Evolutionary conservation across 352 stramenopile species (phyloP).

Genomic region (Pythium myriotylum): DNA sequence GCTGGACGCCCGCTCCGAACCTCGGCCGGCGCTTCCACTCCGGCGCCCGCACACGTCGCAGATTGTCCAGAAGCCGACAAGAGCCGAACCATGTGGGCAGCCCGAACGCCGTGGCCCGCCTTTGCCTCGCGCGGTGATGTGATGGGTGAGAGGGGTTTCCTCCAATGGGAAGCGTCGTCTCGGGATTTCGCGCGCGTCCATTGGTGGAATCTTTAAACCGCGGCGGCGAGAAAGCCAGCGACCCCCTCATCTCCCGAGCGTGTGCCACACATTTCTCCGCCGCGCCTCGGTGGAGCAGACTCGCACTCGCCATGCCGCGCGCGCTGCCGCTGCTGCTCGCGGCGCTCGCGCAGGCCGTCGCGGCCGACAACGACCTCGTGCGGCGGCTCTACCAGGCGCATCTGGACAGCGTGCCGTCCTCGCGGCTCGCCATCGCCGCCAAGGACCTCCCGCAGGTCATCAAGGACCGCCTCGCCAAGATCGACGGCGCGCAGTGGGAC

Average conservation of each 20-base stretch:
- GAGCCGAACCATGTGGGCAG: conserved; percentile 7
- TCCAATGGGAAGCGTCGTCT: background rate
- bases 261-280: conserved; percentile 2
- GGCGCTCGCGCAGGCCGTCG: conserved; percentile 12
- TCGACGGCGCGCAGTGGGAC: conserved; percentile 39
- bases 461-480: conserved; percentile 28
- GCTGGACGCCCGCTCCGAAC: too few relatives aligned
- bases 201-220: conserved; percentile 3
- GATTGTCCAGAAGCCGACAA: background rate
- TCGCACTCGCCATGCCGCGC: background rate
- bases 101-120: conserved; percentile 1
- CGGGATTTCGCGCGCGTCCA: background rate
- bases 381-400: conserved; percentile 51
- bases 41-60: conserved; percentile 4
- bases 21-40: too few relatives aligned
- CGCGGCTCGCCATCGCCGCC: conserved; percentile 39
- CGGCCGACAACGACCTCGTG: conserved; percentile 51
- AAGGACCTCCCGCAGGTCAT: conserved; percentile 39
- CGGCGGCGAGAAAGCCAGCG: conserved; percentile 1
- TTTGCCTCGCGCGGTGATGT: conserved; percentile 3
- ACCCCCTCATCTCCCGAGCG: background rate
- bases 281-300: background rate
- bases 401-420: conserved; percentile 23
- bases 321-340: conserved; percentile 21
- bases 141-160: background rate